These are phyloP conservation scores for Tephrocybe sp. DNA, from an alignment of 768 basidiomycete genomes.

Conservation along the genomic window DNA sequence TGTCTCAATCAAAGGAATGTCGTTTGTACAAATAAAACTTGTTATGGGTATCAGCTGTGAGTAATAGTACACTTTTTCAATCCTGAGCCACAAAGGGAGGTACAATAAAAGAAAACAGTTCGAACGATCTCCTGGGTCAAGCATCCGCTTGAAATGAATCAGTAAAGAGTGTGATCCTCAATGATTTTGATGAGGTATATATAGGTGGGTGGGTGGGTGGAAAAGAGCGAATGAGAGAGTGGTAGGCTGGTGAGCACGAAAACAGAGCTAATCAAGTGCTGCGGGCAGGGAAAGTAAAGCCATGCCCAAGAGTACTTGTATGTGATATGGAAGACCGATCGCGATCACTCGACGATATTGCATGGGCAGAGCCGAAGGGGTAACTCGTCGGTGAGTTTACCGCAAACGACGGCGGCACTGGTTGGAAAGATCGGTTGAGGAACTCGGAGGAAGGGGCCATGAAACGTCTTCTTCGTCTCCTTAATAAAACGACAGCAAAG, in stretches of 20 bases:
- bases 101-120: neutral
- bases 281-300: neutral
- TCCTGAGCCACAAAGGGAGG: neutral
- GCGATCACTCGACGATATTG: neutral
- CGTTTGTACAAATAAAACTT: neutral
- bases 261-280: neutral
- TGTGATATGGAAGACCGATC: neutral
- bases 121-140: too few relatives aligned
- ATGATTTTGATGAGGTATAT: neutral
- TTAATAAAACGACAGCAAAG: slow-evolving; percentile 35
- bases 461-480: slow-evolving; percentile 37
- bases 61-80: neutral
- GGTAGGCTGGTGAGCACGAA: neutral
- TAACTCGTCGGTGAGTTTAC: neutral
- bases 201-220: too few relatives aligned
- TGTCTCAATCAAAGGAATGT: neutral
- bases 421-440: slow-evolving; percentile 22
- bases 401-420: neutral
- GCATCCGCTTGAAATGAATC: neutral
- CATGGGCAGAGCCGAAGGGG: slow-evolving; percentile 3
- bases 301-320: neutral
- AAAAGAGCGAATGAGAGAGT: neutral
- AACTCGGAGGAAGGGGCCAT: slow-evolving; percentile 64
- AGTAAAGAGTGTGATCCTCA: neutral
- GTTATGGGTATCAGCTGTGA: neutral